Evolutionary conservation across 768 basidiomycete species (phyloP), one percentile per base, ranked within the genome.

Genomic region (Clavaria fumosa): DNA sequence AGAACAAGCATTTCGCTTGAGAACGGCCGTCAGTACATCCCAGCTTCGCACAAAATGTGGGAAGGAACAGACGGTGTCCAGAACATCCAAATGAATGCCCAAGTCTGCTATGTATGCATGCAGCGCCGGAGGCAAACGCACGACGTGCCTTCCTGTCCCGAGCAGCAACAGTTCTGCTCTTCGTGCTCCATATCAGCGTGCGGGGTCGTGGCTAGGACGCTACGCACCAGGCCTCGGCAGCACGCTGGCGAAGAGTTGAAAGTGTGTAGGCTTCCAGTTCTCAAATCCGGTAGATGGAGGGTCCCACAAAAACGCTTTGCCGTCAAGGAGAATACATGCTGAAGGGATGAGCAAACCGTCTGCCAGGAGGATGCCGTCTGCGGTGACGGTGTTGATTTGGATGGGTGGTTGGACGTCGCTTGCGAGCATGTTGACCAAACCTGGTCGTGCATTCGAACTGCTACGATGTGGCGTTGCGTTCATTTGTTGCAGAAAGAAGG

Each of bases 261-360:
- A 84, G 43, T 75, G 73, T 28, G 78, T 82, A 37, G 63, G 61
- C 5, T 50, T 61, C 89, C 89, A 96, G 2, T 64, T 78, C 2
- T 54, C 48, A 76, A 81, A 83, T 1, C 65, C 50, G 4, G 54
- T 64, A 2, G 61, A 55, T 4, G 81, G 78, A 12, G 83, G 80
- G 51, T 96, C 78, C 93, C 93, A 99, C 26, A 96, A 53, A 37
- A 91, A 79, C 0, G 88, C 80, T 31, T 81, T 73, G 2, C 86
- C 88, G 40, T 85, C 80, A 5, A 91, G 53, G 44, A 99, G 82
- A 20, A 99, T 69, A 47, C 77, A 80, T 0, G 89, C 71, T 1
- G 75, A 76, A 0, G 78, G 72, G 1, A 95, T 54, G 12, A 84
- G 50, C 17, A 91, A 69, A 3, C 89, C 88, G 51, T 85, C 84